Evolutionary conservation across 768 basidiomycete species (phyloP), one percentile per base, ranked within the genome.

Genomic region (Russula griseocarnosa): DNA sequence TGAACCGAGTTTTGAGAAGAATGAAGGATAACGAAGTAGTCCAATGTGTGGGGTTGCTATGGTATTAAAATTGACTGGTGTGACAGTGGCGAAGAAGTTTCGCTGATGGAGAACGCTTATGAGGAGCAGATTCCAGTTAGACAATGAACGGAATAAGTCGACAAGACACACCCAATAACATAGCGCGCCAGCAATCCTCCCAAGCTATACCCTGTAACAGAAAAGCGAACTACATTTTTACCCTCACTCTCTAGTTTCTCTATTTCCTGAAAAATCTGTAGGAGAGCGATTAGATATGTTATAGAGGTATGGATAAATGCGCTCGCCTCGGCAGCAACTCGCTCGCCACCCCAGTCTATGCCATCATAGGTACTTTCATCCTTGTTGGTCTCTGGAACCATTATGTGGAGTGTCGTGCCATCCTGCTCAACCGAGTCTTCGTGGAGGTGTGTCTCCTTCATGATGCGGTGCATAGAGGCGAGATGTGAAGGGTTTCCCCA

Each of bases 1-100:
- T 1, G 79, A 77, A 13, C 79, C 70, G 0, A 90, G 53, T 1
- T 76, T 75, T 1, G 87, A 88, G 47, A 86, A 71, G 38, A 87
- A 74, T 3, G 85, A 83, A 30, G 81, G 79, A 66, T 87, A 86
- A 69, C 78, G 76, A 5, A 84, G 85, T 8, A 92, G 79, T 16
- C 93, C 93, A 46, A 93, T 78, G 66, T 92, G 87, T 1, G 93
- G 93, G 0, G 92, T 91, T 2, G 92, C 90, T 55, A 94, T 75
- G 0, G 92, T 91, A 59, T 83, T 84, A 73, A 94, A 95, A 73
- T 92, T 92, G 59, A 90, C 80, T 0, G 92, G 90, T 32, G 76
- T 74, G 49, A 93, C 80, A 2, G 77, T 75, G 2, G 86, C 78
- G 70, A 95, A 95, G 77, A 94, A 92, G 8, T 79, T 78, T 52